Conservation (phyloP, 2,329 filamentous ascomycete species). For the Coniochaeta prunicola region DNA sequence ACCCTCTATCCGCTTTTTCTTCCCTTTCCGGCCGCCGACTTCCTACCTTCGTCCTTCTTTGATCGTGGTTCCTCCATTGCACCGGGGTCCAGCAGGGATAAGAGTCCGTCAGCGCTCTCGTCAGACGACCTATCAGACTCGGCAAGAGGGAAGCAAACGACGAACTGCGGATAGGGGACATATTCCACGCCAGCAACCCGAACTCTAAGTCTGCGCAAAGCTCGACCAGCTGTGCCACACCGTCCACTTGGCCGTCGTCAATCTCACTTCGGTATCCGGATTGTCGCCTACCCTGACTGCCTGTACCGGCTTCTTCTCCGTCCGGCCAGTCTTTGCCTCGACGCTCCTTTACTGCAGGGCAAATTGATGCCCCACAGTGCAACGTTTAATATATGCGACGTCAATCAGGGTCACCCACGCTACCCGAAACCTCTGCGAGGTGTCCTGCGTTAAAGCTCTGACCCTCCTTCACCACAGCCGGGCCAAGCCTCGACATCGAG, state of each 20-base stretch:
- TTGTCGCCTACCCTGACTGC: not conserved
- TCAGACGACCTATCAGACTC: not conserved
- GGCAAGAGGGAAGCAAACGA: not conserved
- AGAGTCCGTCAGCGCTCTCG: not conserved
- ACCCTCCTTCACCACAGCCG: slow-evolving; percentile 23
- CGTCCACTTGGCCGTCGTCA: slow-evolving; percentile 1
- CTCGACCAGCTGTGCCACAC: not conserved
- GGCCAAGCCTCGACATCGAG: slow-evolving; percentile 10
- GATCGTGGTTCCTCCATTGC: not conserved
- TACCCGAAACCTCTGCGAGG: slow-evolving; percentile 29
- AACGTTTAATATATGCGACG: slow-evolving; percentile 33
- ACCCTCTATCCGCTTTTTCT: not conserved
- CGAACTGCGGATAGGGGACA: not conserved
- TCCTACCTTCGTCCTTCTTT: not conserved
- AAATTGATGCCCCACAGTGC: not conserved
- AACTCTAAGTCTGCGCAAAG: not conserved
- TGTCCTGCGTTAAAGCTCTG: slow-evolving; percentile 25
- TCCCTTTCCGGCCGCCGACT: not conserved
- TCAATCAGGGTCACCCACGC: slow-evolving; percentile 37
- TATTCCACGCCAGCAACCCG: not conserved
- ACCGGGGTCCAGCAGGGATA: not conserved
- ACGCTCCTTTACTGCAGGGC: not conserved
- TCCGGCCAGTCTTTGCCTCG: not conserved
- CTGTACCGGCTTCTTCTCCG: not conserved
- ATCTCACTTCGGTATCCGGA: slow-evolving; percentile 1